phyloP scores from a whole-genome alignment of 129 eudicot species.

The Centella asiatica region DNA sequence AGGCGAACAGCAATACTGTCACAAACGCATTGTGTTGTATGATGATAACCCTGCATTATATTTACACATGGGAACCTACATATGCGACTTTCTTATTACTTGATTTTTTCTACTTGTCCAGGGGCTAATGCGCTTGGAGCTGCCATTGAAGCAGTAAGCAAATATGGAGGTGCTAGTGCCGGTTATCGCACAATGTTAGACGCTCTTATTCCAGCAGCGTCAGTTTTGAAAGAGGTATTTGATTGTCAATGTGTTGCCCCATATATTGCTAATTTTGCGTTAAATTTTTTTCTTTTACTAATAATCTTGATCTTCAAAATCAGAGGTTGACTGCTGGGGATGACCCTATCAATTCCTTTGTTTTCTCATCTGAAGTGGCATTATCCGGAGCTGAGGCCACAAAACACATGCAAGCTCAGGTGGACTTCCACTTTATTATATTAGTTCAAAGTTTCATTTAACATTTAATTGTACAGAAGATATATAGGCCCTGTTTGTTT shows the following conservation, averaged over 20 bases:
- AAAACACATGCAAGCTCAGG: constrained; percentile 85
- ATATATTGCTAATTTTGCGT: not conserved
- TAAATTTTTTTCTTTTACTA: not conserved
- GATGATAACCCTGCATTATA: constrained; percentile 6
- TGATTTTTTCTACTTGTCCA: constrained; percentile 18
- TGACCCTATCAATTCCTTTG: constrained; percentile 72
- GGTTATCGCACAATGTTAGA: constrained; percentile 93
- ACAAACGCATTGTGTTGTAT: constrained; percentile 55
- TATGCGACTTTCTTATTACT: constrained; percentile 10
- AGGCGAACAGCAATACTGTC: constrained; percentile 35
- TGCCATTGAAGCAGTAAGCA: constrained; percentile 77
- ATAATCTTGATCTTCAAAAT: constrained; percentile 1
- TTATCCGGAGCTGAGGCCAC: constrained; percentile 84
- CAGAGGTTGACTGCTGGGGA: constrained; percentile 75
- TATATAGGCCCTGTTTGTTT: too few relatives aligned
- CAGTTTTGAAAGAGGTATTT: constrained; percentile 61
- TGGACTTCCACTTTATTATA: constrained; percentile 14
- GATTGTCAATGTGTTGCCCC: not conserved
- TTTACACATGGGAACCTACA: not conserved
- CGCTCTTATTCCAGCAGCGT: constrained; percentile 82
- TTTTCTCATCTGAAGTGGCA: constrained; percentile 81
- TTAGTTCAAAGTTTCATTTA: not conserved
- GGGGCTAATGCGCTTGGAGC: constrained; percentile 96
- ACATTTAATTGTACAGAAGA: too few relatives aligned
- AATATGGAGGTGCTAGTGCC: constrained; percentile 87